Evolutionary conservation across 108 stramenopile genomes (phyloP), one percentile per base, ranked within the genome.

Genomic region (Aurantiochytrium sp.): DNA sequence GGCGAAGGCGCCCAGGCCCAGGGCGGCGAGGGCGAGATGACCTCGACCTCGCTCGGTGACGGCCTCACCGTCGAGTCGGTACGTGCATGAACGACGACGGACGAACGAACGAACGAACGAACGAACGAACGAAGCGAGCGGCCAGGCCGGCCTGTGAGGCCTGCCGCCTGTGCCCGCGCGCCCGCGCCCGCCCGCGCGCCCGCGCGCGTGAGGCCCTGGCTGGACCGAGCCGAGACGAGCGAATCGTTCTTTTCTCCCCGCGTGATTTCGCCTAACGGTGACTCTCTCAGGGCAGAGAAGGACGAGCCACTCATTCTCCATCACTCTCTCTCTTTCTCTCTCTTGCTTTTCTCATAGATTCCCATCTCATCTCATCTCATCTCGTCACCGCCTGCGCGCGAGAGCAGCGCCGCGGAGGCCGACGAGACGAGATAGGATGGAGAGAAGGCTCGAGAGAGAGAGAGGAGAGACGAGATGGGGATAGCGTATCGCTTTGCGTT

Each of bases 61-160:
- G 72, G 72, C 72, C 29, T 72, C 18, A 72, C 72, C 72, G 72
- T 72, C 72, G 72, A 72, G 72, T 72, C 72, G 19, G 58, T 59
- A 59, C 18, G 58, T 59, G 18, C 19, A 59, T 59, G 19, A 19
- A 28, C 28, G 28, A 28, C 28, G 28, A 28, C 28, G 28, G 0
- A 28, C 28, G 28, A 0, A 28, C 28, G 28, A 28, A 28, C 28
- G 28, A 28, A 28, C 28, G 28, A 28, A 28, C 28, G 28, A 28
- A 28, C 28, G 28, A 28, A 28, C 58, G 18, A 19, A 18, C 18
- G 18, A 59, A 18, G 18, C 58, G 18, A 18, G 18, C 58, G 18
- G 21, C 58, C 58, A 19, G 58, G 19, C 58, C 19, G 18, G 58
- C 19, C 18, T 21, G 58, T 19, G 58, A 21, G 18, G 18, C 21